Conservation (phyloP, 2,329 filamentous ascomycete species). For the Ilyonectria sp. region DNA sequence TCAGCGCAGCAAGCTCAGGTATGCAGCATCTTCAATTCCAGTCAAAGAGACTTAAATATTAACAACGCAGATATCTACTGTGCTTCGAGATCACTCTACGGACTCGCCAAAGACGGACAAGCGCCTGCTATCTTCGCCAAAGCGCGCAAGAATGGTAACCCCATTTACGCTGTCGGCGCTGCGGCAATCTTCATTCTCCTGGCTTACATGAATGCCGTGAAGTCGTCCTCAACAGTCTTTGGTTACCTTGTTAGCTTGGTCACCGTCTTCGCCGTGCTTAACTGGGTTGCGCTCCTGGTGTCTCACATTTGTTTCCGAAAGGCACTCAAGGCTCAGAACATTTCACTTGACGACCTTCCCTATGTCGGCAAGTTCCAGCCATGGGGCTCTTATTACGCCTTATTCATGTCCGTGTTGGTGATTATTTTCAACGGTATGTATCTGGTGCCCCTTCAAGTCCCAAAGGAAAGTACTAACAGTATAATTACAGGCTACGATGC, state of each 20-base stretch:
- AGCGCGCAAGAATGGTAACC: constrained; percentile 57
- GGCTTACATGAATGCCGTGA: constrained; percentile 59
- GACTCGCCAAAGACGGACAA: constrained; percentile 55
- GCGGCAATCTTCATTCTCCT: constrained; percentile 54
- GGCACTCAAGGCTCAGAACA: constrained; percentile 56
- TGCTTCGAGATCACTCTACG: constrained; percentile 57
- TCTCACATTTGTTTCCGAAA: constrained; percentile 57
- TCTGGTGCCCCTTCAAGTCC: not conserved
- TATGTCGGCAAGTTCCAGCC: constrained; percentile 58
- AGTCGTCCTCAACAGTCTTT: constrained; percentile 54
- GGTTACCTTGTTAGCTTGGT: constrained; percentile 60
- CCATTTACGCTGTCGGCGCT: constrained; percentile 55
- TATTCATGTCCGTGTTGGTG: constrained; percentile 55
- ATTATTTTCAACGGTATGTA: constrained; percentile 68
- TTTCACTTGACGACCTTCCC: constrained; percentile 53
- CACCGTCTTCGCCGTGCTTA: constrained; percentile 60
- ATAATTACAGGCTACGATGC: constrained; percentile 67
- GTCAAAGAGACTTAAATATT: not conserved
- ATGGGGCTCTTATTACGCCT: constrained; percentile 55
- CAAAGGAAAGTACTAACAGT: not conserved
- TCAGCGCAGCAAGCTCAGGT: constrained; percentile 42
- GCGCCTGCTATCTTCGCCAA: constrained; percentile 49
- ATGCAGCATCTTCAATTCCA: not conserved
- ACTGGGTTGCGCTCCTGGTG: constrained; percentile 60
- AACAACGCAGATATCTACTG: constrained; percentile 49